Evolutionary conservation across 345 rosid genomes (phyloP).

Genomic region (Hibiscus trionum): DNA sequence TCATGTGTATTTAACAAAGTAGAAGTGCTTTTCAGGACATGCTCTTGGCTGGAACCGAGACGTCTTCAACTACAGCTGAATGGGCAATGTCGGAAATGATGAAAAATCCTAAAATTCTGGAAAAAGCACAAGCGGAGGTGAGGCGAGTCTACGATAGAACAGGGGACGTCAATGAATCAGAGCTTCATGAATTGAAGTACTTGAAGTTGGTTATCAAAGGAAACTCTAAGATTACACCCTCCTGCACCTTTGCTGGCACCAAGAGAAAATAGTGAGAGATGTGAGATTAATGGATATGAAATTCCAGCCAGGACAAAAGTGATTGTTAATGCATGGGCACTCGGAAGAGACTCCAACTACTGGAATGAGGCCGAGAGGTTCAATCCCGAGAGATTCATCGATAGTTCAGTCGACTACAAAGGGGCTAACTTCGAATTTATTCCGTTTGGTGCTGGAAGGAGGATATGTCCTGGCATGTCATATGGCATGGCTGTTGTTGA

Average conservation of each 20-base stretch:
- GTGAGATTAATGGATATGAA: not conserved
- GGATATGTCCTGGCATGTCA: slow-evolving; percentile 25
- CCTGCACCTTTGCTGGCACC: slow-evolving; percentile 23
- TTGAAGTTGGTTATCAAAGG: slow-evolving; percentile 24
- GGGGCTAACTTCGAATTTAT: slow-evolving; percentile 17
- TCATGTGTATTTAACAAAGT: not conserved
- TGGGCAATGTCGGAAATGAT: not conserved
- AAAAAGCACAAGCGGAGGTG: slow-evolving; percentile 29
- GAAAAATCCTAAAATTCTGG: slow-evolving; percentile 23
- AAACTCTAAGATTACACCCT: slow-evolving; percentile 28
- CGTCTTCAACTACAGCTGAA: not conserved
- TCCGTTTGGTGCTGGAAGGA: slow-evolving; percentile 34
- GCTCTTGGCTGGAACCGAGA: not conserved
- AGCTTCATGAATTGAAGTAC: slow-evolving; percentile 14
- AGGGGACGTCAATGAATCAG: slow-evolving; percentile 19
- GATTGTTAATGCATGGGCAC: slow-evolving; percentile 23
- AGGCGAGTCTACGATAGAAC: slow-evolving; percentile 10
- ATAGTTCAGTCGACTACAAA: slow-evolving; percentile 17
- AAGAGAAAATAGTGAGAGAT: slow-evolving; percentile 16
- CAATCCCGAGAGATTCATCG: slow-evolving; percentile 21
- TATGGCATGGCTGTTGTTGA: slow-evolving; percentile 19
- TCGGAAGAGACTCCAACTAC: slow-evolving; percentile 24
- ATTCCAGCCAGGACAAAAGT: slow-evolving; percentile 2
- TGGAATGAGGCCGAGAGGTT: slow-evolving; percentile 25
- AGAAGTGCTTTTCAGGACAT: not conserved